Conservation (phyloP, 768 basidiomycete genomes). For the Wakefieldia striispora region DNA sequence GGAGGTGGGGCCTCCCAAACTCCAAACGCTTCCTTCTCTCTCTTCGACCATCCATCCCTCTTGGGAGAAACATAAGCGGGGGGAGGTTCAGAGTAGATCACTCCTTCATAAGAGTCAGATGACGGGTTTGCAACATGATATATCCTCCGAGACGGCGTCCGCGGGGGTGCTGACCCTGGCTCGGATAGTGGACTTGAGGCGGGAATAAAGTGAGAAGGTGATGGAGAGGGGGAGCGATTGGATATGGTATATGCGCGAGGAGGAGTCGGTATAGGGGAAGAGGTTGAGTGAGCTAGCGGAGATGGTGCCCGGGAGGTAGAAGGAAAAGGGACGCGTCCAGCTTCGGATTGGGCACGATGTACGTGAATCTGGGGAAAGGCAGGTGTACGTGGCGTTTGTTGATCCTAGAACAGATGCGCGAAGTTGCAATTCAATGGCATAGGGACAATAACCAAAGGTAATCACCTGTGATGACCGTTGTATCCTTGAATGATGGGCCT, state of each 20-base stretch:
- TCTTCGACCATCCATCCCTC: slow-evolving; percentile 5
- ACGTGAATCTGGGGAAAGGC: slow-evolving; percentile 26
- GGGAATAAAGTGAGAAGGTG: slow-evolving; percentile 7
- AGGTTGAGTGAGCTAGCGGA: slow-evolving; percentile 24
- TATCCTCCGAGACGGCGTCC: slow-evolving; percentile 38
- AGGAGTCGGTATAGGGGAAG: slow-evolving; percentile 19
- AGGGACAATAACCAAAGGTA: background rate
- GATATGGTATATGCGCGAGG: slow-evolving; percentile 6
- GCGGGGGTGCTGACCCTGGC: slow-evolving; percentile 17
- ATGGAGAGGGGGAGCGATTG: slow-evolving; percentile 8
- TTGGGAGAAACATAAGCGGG: slow-evolving; percentile 42
- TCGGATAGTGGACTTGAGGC: background rate
- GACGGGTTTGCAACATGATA: slow-evolving; percentile 44
- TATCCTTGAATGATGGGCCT: slow-evolving; percentile 8
- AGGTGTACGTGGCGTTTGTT: slow-evolving; percentile 17
- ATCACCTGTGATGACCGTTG: slow-evolving; percentile 16
- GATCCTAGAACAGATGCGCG: slow-evolving; percentile 6
- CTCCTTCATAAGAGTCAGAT: slow-evolving; percentile 19
- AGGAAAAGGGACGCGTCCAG: slow-evolving; percentile 6
- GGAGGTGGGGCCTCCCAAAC: slow-evolving; percentile 1
- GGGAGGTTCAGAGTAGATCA: slow-evolving; percentile 39
- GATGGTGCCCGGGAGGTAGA: slow-evolving; percentile 17
- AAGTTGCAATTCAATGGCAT: background rate
- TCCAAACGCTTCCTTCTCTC: slow-evolving; percentile 18
- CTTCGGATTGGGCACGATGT: slow-evolving; percentile 20